These are phyloP conservation scores for Chrysoporthe deuterocubensis DNA, from an alignment of 2,329 filamentous ascomycete species.

Conservation along the genomic window DNA sequence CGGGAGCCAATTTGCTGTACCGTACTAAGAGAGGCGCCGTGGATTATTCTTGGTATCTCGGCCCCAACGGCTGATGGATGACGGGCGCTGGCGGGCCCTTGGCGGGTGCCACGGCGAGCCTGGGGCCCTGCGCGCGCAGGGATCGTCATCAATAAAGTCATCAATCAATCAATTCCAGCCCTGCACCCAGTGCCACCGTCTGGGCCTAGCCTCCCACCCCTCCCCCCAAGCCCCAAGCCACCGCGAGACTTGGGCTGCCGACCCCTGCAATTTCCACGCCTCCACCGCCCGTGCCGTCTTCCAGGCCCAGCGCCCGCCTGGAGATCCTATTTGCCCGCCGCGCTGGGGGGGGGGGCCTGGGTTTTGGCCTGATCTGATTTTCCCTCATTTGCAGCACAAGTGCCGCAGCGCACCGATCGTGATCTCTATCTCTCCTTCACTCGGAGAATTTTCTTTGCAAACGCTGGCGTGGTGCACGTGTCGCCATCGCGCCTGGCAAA, in stretches of 20 bases:
- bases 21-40: not conserved
- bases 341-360: too few species aligned
- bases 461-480: too few species aligned
- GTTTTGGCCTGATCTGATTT: too few species aligned
- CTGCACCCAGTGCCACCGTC: not conserved
- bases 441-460: too few species aligned
- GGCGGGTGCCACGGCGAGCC: too few species aligned
- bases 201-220: constrained; percentile 6
- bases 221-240: not conserved
- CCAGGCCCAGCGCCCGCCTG: not conserved
- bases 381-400: too few species aligned
- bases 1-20: not conserved
- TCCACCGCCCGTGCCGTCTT: constrained; percentile 13
- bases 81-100: not conserved
- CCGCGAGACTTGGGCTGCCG: constrained; percentile 13
- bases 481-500: too few species aligned
- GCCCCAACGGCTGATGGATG: constrained; percentile 4
- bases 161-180: not conserved
- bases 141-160: not conserved
- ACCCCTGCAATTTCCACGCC: constrained; percentile 27
- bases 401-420: too few species aligned
- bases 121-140: not conserved
- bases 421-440: too few species aligned
- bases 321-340: too few species aligned
- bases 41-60: constrained; percentile 1